Percentiles rank a stretch among this genome's conserved stretches.
These are phyloP conservation scores for Filobasidium floriforme DNA, from an alignment of 768 basidiomycete genomes.

Conservation along the genomic window DNA sequence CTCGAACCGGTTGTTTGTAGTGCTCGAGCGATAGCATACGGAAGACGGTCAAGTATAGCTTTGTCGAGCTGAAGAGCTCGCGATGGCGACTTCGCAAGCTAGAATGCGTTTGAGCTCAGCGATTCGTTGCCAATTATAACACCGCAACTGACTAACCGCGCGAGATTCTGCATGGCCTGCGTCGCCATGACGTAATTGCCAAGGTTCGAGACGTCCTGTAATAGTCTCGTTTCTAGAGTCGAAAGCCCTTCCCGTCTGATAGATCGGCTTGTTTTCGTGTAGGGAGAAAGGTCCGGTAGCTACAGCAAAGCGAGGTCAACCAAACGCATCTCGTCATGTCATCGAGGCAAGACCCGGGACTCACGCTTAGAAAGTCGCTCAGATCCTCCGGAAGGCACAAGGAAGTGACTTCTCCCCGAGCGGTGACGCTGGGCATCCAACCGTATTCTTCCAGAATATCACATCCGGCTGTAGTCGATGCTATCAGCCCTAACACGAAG, in stretches of 20 bases:
- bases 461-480: constrained; percentile 81
- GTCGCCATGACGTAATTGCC: constrained; percentile 94
- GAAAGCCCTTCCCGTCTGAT: constrained; percentile 29
- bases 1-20: constrained; percentile 82
- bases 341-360: constrained; percentile 31
- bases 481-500: constrained; percentile 86
- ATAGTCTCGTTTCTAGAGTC: constrained; percentile 69
- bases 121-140: not conserved
- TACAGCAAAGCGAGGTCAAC: not conserved
- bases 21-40: constrained; percentile 80
- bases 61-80: constrained; percentile 65
- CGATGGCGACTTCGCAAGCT: constrained; percentile 51
- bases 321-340: not conserved
- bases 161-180: constrained; percentile 80
- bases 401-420: constrained; percentile 78
- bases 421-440: constrained; percentile 85
- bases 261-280: too few species aligned
- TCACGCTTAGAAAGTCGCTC: constrained; percentile 67
- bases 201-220: constrained; percentile 84
- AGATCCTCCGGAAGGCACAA: constrained; percentile 83
- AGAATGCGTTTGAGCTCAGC: not conserved
- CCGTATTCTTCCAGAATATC: constrained; percentile 86
- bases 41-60: constrained; percentile 74
- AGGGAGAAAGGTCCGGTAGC: not conserved
- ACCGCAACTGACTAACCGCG: constrained; percentile 53